Base-by-base conservation (phyloP, 176 grass and related monocot species). In the Oryza meyeriana region DNA sequence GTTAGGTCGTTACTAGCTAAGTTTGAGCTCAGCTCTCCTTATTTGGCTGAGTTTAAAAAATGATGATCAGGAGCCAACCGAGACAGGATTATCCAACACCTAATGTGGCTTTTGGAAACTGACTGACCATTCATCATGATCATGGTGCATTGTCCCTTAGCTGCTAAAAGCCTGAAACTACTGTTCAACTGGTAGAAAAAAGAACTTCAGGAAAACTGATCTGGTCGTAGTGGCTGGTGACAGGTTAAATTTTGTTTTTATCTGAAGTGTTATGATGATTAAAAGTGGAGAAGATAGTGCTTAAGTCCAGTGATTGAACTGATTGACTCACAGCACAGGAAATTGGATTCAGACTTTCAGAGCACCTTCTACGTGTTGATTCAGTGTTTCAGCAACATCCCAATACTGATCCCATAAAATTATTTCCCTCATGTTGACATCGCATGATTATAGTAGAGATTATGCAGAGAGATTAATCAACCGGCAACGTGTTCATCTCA, bases 101-200 rank as follows among this genome's bases (percentile, higher is more conserved):
- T 86, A 86, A 89, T 39, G 18, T 45, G 17, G 36, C 83, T 90
- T 86, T 82, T 82, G 74, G 83, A 65, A 86, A 72, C 83, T 81
- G 36, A 78, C 66, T 81, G 64, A 85, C 57, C 55, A 7, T 55
- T 85, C 58, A 71, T 14, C 48, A 55, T 52, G 48, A 59, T 55
- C 50, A 22, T 55, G 64, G 41, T 77, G 12, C 33, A 44, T 7
- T 22, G 35, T 73, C 66, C 38, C 72, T 68, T 68, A 50, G 65
- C 34, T 28, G 57, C 17, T 48, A 6, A 48, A 48, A 1, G 13
- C 45, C 4, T 80, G 62, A 63, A 77, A 44, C 64, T 75, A 77
- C 78, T 66, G 8, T 35, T 77, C 73, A 89, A 35, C 55, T 70
- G 8, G 6, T 61, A 32, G 17, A 71, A 13, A 85, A 80, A 75